Percentiles rank a stretch among this genome's conserved stretches.
phyloP scores from a whole-genome alignment of 2,329 filamentous ascomycete species.

The Acrocalymma vagum region DNA sequence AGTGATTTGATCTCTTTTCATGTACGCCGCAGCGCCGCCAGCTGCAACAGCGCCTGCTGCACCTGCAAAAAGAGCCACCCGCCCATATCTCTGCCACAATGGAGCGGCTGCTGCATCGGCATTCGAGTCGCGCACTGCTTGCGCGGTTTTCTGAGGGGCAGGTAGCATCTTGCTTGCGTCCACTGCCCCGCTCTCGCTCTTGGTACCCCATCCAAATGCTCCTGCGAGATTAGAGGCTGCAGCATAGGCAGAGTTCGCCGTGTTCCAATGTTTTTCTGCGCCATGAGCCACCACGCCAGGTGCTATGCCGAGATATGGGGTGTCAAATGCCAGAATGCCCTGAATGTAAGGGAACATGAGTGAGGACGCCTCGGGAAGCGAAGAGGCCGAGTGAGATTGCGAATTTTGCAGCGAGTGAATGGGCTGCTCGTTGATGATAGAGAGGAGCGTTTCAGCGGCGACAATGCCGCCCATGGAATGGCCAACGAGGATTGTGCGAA shows the following conservation, averaged over 20 bases:
- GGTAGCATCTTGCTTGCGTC: conserved; percentile 46
- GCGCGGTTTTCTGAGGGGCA: conserved; percentile 43
- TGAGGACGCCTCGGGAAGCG: conserved; percentile 57
- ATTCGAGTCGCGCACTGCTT: conserved; percentile 47
- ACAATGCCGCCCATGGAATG: conserved; percentile 93
- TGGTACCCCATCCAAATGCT: conserved; percentile 68
- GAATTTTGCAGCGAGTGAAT: conserved; percentile 47
- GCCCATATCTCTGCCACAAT: conserved; percentile 82
- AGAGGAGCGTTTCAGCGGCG: conserved; percentile 84
- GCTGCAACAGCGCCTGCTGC: conserved; percentile 82
- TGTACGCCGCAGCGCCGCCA: conserved; percentile 84
- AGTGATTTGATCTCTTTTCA: conserved; percentile 81
- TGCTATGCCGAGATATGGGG: conserved; percentile 84
- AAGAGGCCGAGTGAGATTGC: conserved; percentile 38
- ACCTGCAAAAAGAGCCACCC: conserved; percentile 84
- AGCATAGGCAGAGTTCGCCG: conserved; percentile 73
- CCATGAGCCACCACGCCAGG: conserved; percentile 85
- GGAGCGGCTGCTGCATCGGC: conserved; percentile 55
- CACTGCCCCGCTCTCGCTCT: conserved; percentile 26
- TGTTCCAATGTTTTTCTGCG: conserved; percentile 86
- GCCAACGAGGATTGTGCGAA: conserved; percentile 81
- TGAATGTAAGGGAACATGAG: conserved; percentile 96
- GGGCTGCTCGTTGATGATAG: conserved; percentile 68
- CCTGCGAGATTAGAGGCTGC: conserved; percentile 70
- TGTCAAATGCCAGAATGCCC: conserved; percentile 92